phyloP scores from a whole-genome alignment of 352 stramenopile genomes.

The Halophytophthora polymorphica region DNA sequence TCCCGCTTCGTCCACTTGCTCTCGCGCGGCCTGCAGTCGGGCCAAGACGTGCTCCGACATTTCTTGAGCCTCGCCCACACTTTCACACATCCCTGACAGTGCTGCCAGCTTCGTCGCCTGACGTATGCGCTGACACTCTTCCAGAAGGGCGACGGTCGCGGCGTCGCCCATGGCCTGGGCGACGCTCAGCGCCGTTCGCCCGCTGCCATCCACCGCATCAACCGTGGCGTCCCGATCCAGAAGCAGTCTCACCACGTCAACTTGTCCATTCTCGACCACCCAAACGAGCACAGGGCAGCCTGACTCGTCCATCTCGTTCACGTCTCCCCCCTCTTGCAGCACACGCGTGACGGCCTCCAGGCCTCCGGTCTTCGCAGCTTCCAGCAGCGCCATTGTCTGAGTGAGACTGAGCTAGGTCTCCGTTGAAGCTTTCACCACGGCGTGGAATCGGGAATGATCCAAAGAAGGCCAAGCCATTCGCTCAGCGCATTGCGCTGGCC shows the following conservation, averaged over 20 bases:
- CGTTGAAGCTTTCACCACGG: too few species aligned
- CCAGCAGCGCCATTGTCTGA: conserved; percentile 8
- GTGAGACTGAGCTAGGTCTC: too few species aligned
- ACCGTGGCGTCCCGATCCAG: conserved; percentile 9
- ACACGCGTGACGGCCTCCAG: conserved; percentile 1
- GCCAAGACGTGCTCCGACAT: conserved; percentile 8
- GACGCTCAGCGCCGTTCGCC: conserved; percentile 3
- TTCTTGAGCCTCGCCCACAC: conserved; percentile 3
- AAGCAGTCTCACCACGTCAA: conserved; percentile 7
- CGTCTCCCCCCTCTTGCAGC: conserved; percentile 1
- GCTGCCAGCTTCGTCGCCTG: not conserved
- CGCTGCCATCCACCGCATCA: conserved; percentile 8
- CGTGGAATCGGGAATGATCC: too few species aligned
- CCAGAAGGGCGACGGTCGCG: not conserved
- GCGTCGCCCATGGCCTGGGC: not conserved
- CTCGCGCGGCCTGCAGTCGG: conserved; percentile 1
- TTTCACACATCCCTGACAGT: conserved; percentile 3
- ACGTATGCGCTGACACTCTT: conserved; percentile 4
- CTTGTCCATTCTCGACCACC: conserved; percentile 6
- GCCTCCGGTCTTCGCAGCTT: conserved; percentile 2
- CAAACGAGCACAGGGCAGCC: conserved; percentile 9
- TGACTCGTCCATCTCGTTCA: conserved; percentile 6
- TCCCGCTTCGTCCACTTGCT: not conserved
- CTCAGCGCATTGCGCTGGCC: too few species aligned
- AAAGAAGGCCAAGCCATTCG: too few species aligned